phyloP scores from a whole-genome alignment of 345 rosid species.

The Draba incana region DNA sequence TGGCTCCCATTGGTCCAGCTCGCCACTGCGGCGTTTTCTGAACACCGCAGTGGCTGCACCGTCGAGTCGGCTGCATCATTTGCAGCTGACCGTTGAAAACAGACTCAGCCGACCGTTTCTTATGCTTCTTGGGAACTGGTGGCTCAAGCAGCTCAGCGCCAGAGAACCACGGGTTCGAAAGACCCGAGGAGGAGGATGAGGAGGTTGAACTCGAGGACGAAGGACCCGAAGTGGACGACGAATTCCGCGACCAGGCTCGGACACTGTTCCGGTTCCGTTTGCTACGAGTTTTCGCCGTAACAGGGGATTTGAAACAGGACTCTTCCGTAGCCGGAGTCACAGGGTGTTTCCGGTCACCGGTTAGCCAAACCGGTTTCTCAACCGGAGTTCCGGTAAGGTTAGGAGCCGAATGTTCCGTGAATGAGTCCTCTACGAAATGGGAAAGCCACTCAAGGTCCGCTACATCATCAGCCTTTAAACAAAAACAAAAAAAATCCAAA shows the following conservation, averaged over 20 bases:
- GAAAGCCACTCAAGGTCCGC: slow-evolving; percentile 89
- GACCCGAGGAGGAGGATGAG: slow-evolving; percentile 41
- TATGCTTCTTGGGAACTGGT: slow-evolving; percentile 50
- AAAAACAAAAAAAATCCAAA: not conserved
- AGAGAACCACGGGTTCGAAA: slow-evolving; percentile 34
- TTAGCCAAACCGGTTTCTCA: slow-evolving; percentile 39
- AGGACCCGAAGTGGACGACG: slow-evolving; percentile 51
- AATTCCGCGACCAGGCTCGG: slow-evolving; percentile 62
- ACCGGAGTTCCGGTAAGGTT: slow-evolving; percentile 46
- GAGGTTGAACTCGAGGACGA: slow-evolving; percentile 38
- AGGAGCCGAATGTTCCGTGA: slow-evolving; percentile 55
- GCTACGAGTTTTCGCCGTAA: slow-evolving; percentile 87
- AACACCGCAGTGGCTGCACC: slow-evolving; percentile 47
- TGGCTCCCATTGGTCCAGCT: slow-evolving; percentile 51
- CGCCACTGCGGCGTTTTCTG: slow-evolving; percentile 54
- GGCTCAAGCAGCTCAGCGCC: slow-evolving; percentile 40
- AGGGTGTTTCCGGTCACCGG: slow-evolving; percentile 40
- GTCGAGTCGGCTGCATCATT: slow-evolving; percentile 39
- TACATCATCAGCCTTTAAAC: slow-evolving; percentile 71
- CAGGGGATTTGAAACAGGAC: slow-evolving; percentile 44
- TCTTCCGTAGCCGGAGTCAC: slow-evolving; percentile 34
- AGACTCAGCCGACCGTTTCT: slow-evolving; percentile 43
- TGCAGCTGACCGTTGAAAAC: slow-evolving; percentile 16
- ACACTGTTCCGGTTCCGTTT: slow-evolving; percentile 66
- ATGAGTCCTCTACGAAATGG: slow-evolving; percentile 90